Evolutionary conservation across 192 early-diverging fungal genomes (phyloP).

Genomic region (Gryganskiella cystojenkinii): DNA sequence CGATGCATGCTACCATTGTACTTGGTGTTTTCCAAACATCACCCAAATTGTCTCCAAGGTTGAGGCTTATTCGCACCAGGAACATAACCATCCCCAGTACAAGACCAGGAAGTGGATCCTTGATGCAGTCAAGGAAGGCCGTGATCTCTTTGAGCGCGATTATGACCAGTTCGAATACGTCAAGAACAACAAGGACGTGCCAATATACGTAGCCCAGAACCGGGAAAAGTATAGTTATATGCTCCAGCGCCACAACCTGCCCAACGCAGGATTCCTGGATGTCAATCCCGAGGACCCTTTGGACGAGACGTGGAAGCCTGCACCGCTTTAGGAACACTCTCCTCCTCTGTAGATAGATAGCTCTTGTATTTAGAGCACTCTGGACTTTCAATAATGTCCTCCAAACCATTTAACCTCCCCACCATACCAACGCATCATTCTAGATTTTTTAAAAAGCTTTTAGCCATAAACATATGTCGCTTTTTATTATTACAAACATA

Average conservation of each 20-base stretch:
- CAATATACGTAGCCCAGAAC: not conserved
- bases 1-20: slow-evolving; percentile 12
- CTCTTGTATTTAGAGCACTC: too few relatives aligned
- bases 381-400: too few relatives aligned
- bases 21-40: slow-evolving; percentile 16
- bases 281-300: slow-evolving; percentile 1
- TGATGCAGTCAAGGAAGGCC: not conserved
- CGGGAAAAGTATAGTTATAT: not conserved
- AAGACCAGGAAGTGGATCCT: slow-evolving; percentile 5
- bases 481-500: slow-evolving; percentile 6
- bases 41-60: slow-evolving; percentile 3
- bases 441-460: too few relatives aligned
- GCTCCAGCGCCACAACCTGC: not conserved
- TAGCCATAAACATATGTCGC: too few relatives aligned
- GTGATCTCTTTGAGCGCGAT: slow-evolving; percentile 16
- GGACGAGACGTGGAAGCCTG: too few relatives aligned
- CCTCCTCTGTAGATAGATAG: too few relatives aligned
- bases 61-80: slow-evolving; percentile 12
- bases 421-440: too few relatives aligned
- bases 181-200: not conserved
- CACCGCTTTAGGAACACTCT: too few relatives aligned
- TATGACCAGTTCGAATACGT: slow-evolving; percentile 2
- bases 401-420: too few relatives aligned
- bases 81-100: slow-evolving; percentile 11
- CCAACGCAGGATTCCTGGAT: slow-evolving; percentile 9